Base-by-base conservation (phyloP, 1,284 basidiomycete genomes). In the Tilletia indica region DNA sequence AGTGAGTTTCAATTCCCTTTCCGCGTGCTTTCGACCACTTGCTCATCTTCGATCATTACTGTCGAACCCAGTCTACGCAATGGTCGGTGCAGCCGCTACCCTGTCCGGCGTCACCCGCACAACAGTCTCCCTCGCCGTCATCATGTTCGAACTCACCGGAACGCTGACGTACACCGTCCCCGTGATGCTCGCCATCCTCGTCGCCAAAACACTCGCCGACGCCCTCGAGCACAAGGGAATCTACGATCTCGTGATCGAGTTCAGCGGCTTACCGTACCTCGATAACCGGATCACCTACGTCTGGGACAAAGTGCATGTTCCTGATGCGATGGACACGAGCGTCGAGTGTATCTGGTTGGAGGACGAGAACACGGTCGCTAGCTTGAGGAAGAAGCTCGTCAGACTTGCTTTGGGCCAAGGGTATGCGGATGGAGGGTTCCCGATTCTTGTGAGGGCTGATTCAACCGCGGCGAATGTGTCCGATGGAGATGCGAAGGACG, bases 61-160 rank as follows among this genome's bases (percentile, higher is more conserved):
- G 25, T 31, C 25, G 25, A 31, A 31, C 25, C 25, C 58, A 64
- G 61, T 64, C 70, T 58, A 49, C 31, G 36, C 56, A 21, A 47
- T 21, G 4, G n/a, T 73, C 54, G 67, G 48, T 31, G 14, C 39
- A 5, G 78, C 78, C 5, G 77, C 70, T 31, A 74, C 77, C 1
- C 73, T 79, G 21, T 73, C 74, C 47, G 97, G 97, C 36, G 90
- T 99, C 69, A 99, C 97, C 87, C 89, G 95, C 74, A 93, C 98
- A 74, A 99, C 97, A 0, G 93, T 99, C 31, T 94, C 95, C 0
- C 94, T 99, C 1, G 97, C 98, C 1, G 97, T 99, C 70, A 97
- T 99, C 86, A 99, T 99, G 95, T 98, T 98, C 84, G 97, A 99
- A 83, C 88, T 99, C n/a, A 99, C 97, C 1, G 97, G 97, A 9